Evolutionary conservation across 441 rosid genomes (phyloP).

Genomic region (Pelargonium myrrhifolium): DNA sequence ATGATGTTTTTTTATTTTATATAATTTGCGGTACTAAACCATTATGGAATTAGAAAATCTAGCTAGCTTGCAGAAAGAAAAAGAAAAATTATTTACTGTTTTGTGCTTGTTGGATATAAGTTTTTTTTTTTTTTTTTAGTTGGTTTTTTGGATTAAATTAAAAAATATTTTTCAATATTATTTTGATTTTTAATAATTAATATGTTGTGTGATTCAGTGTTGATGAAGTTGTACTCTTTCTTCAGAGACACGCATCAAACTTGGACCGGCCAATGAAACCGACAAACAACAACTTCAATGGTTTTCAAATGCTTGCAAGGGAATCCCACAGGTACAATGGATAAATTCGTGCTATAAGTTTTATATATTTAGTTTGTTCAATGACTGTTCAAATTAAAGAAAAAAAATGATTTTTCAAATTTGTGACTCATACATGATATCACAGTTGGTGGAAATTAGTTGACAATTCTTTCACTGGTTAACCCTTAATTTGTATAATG

Average conservation of each 20-base stretch:
- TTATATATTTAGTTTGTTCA: not conserved
- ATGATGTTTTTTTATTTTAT: no score
- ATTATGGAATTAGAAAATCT: no score
- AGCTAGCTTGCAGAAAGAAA: no score
- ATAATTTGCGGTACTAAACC: no score
- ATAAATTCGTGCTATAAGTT: not conserved
- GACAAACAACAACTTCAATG: conserved; percentile 65
- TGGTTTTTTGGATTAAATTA: no score
- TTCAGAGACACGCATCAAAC: conserved; percentile 65
- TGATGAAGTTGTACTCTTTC: conserved; percentile 18
- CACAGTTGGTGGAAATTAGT: not conserved
- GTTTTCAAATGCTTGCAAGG: conserved; percentile 94
- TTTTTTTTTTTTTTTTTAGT: no score
- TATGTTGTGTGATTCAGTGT: conserved; percentile 3
- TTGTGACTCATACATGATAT: not conserved
- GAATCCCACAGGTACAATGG: conserved; percentile 70
- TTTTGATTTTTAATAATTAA: not conserved
- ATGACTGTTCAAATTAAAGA: not conserved
- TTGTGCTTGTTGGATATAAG: not conserved
- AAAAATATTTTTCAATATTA: no score
- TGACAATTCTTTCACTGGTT: no score
- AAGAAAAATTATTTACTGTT: not conserved
- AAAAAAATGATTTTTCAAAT: no score
- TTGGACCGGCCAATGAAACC: conserved; percentile 62
- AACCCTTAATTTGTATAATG: no score